Base-by-base conservation (phyloP, 805 yeast genomes). In the Ogataea zsoltii region DNA sequence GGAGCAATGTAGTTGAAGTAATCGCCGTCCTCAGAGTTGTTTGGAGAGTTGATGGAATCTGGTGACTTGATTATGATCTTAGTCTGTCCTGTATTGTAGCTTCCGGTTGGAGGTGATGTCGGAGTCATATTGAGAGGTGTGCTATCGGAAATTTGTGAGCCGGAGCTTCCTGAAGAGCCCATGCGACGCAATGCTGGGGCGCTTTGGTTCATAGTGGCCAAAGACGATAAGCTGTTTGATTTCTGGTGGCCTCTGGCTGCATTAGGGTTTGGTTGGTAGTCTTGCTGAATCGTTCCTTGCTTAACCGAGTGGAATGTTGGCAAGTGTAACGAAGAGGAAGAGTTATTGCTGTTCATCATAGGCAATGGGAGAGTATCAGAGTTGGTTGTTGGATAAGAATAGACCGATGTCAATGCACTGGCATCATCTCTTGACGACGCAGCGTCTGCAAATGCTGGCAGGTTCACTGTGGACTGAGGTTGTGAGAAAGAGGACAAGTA, bases 1-100 rank as follows among this genome's bases (percentile, higher is more conserved):
- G 63, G 62, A 7, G 62, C 64, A n/a, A 51, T 49, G 39, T 56
- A 58, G 31, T 51, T 58, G 54, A 61, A 61, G 41, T 61, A 61
- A 36, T 61, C 66, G n/a, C 51, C 50, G 3, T 23, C 33, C 17
- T 54, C 42, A 6, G 25, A 33, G 21, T 25, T 33, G n/a, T 35
- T 41, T 2, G 26, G 49, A 7, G 51, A 38, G 15, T 41, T 21
- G 7, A 15, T 28, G 7, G 52, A 38, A 17, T 52, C 60, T 7
- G 59, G 51, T 17, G 56, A 51, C 34, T 38, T 44, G 16, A 51
- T 48, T 6, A 51, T 37, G 15, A 50, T 46, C 36, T 43, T 49
- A 11, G 57, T 25, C 15, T 32, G 48, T 10, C 41, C 42, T 3
- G 40, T 28, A 18, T 44, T 45, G 19, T 41, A 41, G 17, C 16